Evolutionary conservation across 441 rosid species (phyloP), one percentile per base, ranked within the genome.

Genomic region (Bocquillonia castaneifolia): DNA sequence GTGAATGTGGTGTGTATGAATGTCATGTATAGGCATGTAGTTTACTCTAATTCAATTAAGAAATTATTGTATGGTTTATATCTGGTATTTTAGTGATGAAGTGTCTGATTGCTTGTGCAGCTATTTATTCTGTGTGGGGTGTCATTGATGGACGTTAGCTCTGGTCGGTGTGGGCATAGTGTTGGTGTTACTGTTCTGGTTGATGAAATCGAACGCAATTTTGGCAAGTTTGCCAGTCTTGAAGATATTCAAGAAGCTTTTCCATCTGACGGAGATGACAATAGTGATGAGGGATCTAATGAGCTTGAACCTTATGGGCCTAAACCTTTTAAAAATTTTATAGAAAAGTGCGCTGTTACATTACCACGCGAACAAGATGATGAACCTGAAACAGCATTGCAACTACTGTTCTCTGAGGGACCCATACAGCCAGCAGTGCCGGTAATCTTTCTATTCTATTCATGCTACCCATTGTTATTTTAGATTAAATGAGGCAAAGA

Each of bases 251-350:
- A 62, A 53, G 88, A 71, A 32, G 14, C 25, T 37, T 59, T 32
- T 63, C 22, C 64, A 59, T 82, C 79, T 71, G 85, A 80, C 42
- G 78, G 75, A 48, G 83, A 81, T 54, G 73, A 67, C 70, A 67
- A 66, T 13, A 75, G 78, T 63, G 74, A 72, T 69, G 56, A 64
- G 58, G 79, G 57, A 42, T 59, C 50, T 66, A 75, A 73, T 53
- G 75, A 73, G 50, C 65, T 74, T 62, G 78, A 76, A 53, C 52
- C 62, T 23, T 36, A 25, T 29, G 69, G 73, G 12, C 67, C 55
- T 64, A 66, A 73, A 57, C 70, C 72, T 29, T 29, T 48, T 29
- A 59, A 55, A 10, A 74, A 50, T 44, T 51, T 74, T 72, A 28
- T 73, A 65, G 64, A 51, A 56, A 80, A 79, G 61, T 63, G 34